phyloP scores from a whole-genome alignment of 768 basidiomycete genomes.

The Coprinopsis strossmayeri region DNA sequence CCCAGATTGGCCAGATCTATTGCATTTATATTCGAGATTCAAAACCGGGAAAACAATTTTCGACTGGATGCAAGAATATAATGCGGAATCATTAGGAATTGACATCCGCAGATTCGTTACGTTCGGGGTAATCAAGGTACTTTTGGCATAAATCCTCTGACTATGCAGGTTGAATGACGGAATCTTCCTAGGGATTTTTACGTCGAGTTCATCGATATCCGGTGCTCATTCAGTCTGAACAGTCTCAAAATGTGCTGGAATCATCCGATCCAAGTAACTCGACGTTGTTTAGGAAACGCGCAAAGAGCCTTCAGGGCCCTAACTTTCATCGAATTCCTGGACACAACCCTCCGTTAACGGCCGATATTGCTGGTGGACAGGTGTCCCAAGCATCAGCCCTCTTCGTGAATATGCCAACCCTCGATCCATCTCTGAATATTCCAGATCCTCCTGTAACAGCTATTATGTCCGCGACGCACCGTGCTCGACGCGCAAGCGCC shows the following conservation, averaged over 20 bases:
- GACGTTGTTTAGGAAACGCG: conserved; percentile 28
- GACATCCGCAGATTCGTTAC: conserved; percentile 93
- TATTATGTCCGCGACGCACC: conserved; percentile 27
- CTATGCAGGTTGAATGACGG: not conserved
- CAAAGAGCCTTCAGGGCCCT: conserved; percentile 28
- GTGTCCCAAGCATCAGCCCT: not conserved
- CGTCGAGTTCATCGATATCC: conserved; percentile 94
- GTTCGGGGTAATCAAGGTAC: conserved; percentile 94
- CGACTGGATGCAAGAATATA: conserved; percentile 81
- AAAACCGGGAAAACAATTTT: conserved; percentile 77
- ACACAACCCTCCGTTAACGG: conserved; percentile 16
- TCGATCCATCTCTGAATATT: not conserved
- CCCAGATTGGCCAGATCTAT: conserved; percentile 83
- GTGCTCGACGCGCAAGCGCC: conserved; percentile 51
- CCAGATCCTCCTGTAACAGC: conserved; percentile 15
- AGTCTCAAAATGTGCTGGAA: conserved; percentile 10
- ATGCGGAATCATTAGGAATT: conserved; percentile 66
- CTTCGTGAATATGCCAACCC: conserved; percentile 2
- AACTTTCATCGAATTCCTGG: conserved; percentile 21
- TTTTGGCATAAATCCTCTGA: not conserved
- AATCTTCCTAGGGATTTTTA: conserved; percentile 67
- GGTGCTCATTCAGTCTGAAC: conserved; percentile 47
- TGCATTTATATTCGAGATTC: conserved; percentile 82
- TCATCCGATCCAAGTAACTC: conserved; percentile 4
- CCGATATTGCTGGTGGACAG: conserved; percentile 16